Conservation (phyloP, 2,329 filamentous ascomycete species). For the Cryphonectria japonica region DNA sequence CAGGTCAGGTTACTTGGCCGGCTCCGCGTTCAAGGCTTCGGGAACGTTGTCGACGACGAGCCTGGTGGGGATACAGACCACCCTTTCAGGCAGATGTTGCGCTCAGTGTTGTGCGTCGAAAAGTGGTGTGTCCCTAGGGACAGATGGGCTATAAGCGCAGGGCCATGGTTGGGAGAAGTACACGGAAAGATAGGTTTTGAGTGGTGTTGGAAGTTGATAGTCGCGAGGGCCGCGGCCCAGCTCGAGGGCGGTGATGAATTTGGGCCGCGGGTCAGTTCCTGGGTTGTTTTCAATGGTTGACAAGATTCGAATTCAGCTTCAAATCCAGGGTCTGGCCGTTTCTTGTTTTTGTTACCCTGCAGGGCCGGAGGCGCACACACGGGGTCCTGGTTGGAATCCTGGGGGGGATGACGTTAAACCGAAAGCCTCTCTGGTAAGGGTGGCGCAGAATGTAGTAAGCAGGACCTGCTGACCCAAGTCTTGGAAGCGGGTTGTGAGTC, state of each 20-base stretch:
- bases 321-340: constrained; percentile 20
- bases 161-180: constrained; percentile 35
- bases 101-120: constrained; percentile 29
- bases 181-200: constrained; percentile 19
- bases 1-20: constrained; percentile 22
- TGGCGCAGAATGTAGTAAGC: constrained; percentile 20
- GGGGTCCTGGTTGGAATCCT: constrained; percentile 20
- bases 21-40: constrained; percentile 8
- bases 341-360: constrained; percentile 20
- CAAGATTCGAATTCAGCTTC: constrained; percentile 4
- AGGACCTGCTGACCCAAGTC: constrained; percentile 10
- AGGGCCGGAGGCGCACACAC: constrained; percentile 12
- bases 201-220: constrained; percentile 20
- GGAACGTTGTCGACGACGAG: constrained; percentile 17
- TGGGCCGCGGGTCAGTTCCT: constrained; percentile 22
- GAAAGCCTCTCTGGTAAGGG: background rate
- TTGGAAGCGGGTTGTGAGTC: background rate
- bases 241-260: constrained; percentile 1
- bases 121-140: constrained; percentile 49
- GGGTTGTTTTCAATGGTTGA: constrained; percentile 21
- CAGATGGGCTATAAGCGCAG: constrained; percentile 41
- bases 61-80: constrained; percentile 22
- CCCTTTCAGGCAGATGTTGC: constrained; percentile 29
- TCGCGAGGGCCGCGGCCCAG: constrained; percentile 25
- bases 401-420: constrained; percentile 24